Conservation (phyloP, 345 rosid species). For the Eucalyptus leucophloia region DNA sequence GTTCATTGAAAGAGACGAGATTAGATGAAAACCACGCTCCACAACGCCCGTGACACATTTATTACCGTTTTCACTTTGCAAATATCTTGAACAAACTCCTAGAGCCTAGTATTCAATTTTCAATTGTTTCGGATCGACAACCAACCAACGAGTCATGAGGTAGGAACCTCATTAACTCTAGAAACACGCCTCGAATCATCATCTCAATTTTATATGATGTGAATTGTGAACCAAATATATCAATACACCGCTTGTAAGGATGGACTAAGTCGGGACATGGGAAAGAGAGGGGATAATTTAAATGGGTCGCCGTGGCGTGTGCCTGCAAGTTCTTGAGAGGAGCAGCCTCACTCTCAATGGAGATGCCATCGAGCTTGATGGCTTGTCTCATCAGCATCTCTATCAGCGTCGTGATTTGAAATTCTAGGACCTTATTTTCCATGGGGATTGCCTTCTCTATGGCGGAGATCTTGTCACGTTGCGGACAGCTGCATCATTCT, state of each 20-base stretch:
- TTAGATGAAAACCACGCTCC: background rate
- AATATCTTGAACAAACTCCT: too few species aligned
- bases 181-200: too few species aligned
- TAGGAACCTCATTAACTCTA: too few species aligned
- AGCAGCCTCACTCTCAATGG: constrained; percentile 28
- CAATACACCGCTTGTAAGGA: background rate
- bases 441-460: constrained; percentile 27
- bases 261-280: background rate
- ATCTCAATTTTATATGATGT: too few species aligned
- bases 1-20: background rate
- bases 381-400: constrained; percentile 64
- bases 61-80: too few species aligned
- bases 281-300: background rate
- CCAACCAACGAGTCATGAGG: too few species aligned
- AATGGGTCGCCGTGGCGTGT: background rate
- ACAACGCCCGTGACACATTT: too few species aligned
- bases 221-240: too few species aligned
- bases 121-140: too few species aligned
- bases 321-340: constrained; percentile 29
- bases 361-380: constrained; percentile 28
- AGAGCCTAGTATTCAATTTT: too few species aligned
- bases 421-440: constrained; percentile 30
- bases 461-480: constrained; percentile 7
- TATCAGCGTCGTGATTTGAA: constrained; percentile 38
- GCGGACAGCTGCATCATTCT: background rate